phyloP scores from a whole-genome alignment of 176 grass and related monocot genomes.

The Themeda triandra region DNA sequence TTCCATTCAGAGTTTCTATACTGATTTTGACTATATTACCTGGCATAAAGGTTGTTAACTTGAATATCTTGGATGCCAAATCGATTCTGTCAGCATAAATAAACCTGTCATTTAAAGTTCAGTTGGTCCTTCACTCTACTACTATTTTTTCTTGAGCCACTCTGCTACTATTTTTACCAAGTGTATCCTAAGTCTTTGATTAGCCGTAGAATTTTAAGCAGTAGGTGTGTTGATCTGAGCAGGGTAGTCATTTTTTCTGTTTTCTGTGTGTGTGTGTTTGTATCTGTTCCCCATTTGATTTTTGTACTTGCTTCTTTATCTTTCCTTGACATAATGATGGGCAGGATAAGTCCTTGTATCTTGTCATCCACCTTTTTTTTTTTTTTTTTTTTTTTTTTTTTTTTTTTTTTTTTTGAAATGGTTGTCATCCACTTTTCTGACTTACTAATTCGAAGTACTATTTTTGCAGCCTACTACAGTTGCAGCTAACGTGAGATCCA shows the following conservation, averaged over 20 bases:
- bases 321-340: neutral
- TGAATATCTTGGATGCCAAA: neutral
- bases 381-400: no score
- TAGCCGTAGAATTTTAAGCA: neutral
- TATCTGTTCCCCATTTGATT: neutral
- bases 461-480: conserved; percentile 77
- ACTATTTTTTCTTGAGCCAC: neutral
- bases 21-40: neutral
- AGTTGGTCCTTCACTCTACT: neutral
- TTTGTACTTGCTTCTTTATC: neutral
- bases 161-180: neutral
- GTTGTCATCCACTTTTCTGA: neutral
- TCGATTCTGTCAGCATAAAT: neutral
- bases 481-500: conserved; percentile 72
- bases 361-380: neutral
- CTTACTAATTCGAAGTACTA: conserved; percentile 12
- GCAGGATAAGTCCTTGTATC: neutral
- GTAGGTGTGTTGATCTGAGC: neutral
- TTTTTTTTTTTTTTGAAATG: no score
- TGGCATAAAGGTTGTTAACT: conserved; percentile 9
- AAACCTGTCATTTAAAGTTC: conserved; percentile 1
- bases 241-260: neutral
- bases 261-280: neutral
- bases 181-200: neutral
- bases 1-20: conserved; percentile 17